Evolutionary conservation across 208 protist genomes (phyloP), one percentile per base, ranked within the genome.

Genomic region (Lotmaria passim): DNA sequence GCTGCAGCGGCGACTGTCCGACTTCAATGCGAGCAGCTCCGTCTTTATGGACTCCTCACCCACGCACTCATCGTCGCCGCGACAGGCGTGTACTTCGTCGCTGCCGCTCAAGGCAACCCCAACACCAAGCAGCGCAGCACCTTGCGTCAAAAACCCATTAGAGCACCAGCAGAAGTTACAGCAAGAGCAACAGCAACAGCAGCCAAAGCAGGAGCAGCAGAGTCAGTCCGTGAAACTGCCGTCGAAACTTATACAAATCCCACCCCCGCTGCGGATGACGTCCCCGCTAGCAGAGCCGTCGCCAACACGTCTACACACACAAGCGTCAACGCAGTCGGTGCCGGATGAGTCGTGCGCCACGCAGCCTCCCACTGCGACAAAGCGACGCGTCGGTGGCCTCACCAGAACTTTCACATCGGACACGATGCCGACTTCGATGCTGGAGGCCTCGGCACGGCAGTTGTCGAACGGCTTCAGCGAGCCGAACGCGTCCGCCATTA

Each of bases 321-420:
- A 41, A 28, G 1, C 38, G 11, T 23, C 34, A 1, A 38, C 28
- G 51, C 1, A 19, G 41, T 60, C 52, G 7, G 17, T 30, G 3
- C n/a, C 61, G 0, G 30, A 57, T 24, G 33, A 34, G 23, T 3
- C 14, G 11, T 12, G 1, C 21, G 31, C 61, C 6, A 41, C 61
- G 10, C 28, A 26, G 21, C 61, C 61, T 1, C 44, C 44, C 19
- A 55, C 44, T 8, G 19, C 34, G 0, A 24, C 59, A 12, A 55
- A 43, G 3, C 41, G 59, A 0, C 59, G 62, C 50, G 50, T 26
- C 15, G 62, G 57, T 0, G 62, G 50, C 50, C 58, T 68, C 21
- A 28, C 30, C 19, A 7, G 0, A 5, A 39, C 33, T 21, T 31
- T 44, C 14, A 0, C 24, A 11, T 28, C 4, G 26, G 28, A 2